Evolutionary conservation across 2,329 filamentous ascomycete genomes (phyloP), one percentile per base, ranked within the genome.

Genomic region (Biscogniauxia marginata): DNA sequence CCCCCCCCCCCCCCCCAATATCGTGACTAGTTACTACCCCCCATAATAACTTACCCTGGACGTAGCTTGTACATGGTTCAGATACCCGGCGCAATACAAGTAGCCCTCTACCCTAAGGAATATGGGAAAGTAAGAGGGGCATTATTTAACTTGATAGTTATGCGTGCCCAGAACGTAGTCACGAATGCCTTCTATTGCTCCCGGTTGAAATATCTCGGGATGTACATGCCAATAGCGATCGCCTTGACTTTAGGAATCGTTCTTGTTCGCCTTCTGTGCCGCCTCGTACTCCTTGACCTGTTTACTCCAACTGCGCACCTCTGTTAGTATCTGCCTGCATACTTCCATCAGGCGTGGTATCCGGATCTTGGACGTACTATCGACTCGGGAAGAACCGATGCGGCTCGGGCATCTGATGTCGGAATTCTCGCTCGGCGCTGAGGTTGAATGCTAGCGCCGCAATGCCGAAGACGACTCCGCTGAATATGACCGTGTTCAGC

Each of bases 361-460:
- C 16, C 9, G 11, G 19, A 22, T 23, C 2, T 46, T n/a, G n/a
- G 46, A 74, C 89, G 70, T 81, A 93, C 90, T 91, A 88, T 84
- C 91, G 84, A 78, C 90, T 95, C 34, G 91, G 91, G 77, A 85
- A 95, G 81, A 95, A 95, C 66, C 89, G 80, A 66, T 83, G 86
- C 54, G 83, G 83, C 75, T 91, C 88, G 52, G 91, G 91, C 84
- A 96, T 91, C 76, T 83, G 86, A 68, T 87, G 80, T 67, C 91
- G 83, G 69, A 83, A 75, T 74, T 96, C 91, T 60, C 83, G 79
- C 64, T 92, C 82, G 49, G 90, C 89, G 73, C 89, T 92, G 61
- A 88, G 70, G 67, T 82, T 89, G 81, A 84, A 93, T 57, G 81
- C 79, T 66, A 87, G 70, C 39, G 82, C 87, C 46, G 82, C 81